A percentile compares a stretch with the other conserved stretches of the same genome.
These are phyloP conservation scores for Aotearoamyces nothofagi DNA, from an alignment of 2,329 filamentous ascomycete species.

Conservation along the genomic window DNA sequence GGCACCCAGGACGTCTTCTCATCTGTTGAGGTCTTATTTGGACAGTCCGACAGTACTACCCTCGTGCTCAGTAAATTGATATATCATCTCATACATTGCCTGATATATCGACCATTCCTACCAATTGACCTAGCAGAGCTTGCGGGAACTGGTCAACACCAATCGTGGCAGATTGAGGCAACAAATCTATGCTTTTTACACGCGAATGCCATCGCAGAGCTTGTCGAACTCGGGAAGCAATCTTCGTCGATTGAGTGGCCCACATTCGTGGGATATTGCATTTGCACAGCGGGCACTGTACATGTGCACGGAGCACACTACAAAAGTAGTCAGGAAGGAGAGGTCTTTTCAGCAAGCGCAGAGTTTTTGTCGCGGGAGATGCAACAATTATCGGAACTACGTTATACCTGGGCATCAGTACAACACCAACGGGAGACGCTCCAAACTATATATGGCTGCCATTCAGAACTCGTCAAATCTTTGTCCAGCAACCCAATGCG, in stretches of 20 bases:
- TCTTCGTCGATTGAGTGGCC: constrained; percentile 70
- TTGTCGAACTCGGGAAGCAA: constrained; percentile 65
- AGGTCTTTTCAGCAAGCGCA: constrained; percentile 42
- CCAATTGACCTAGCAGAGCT: constrained; percentile 74
- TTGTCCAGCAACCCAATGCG: constrained; percentile 53
- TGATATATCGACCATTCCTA: constrained; percentile 76
- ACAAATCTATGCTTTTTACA: constrained; percentile 79
- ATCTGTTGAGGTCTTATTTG: constrained; percentile 59
- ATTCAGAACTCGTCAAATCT: constrained; percentile 64
- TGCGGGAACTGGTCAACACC: constrained; percentile 65
- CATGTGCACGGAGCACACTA: constrained; percentile 81
- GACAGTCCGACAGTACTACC: constrained; percentile 62
- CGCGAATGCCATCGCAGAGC: constrained; percentile 72
- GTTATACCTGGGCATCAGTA: constrained; percentile 61
- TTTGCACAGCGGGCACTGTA: constrained; percentile 75
- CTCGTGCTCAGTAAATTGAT: constrained; percentile 74
- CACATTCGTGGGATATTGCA: constrained; percentile 72
- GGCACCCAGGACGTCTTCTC: constrained; percentile 69
- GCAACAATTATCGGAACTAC: constrained; percentile 62
- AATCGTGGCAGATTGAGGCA: constrained; percentile 85
- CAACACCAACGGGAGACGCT: constrained; percentile 70
- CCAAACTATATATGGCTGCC: constrained; percentile 63
- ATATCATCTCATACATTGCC: constrained; percentile 74
- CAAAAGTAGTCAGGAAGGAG: constrained; percentile 23
- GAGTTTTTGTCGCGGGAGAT: constrained; percentile 67